phyloP scores from a whole-genome alignment of 352 stramenopile species.

The Thraustotheca clavata region DNA sequence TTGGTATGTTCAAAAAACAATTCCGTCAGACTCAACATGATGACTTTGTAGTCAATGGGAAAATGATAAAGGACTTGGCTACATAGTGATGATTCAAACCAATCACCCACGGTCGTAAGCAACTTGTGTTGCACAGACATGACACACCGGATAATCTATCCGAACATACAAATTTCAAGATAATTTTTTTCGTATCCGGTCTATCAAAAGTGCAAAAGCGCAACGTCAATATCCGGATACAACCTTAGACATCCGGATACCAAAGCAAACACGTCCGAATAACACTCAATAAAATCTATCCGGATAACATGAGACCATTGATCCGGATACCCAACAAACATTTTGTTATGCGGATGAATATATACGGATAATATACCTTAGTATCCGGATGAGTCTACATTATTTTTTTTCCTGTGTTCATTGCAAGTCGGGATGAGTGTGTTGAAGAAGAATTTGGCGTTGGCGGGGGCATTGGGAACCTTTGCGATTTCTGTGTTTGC shows the following conservation, averaged over 20 bases:
- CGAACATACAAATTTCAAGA: no score
- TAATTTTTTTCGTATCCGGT: no score
- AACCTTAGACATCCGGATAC: no score
- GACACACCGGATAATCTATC: no score
- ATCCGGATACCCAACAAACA: no score
- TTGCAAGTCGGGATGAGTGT: slow-evolving; percentile 2
- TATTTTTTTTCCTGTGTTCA: background rate
- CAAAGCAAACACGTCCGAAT: no score
- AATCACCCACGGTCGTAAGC: background rate
- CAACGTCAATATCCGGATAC: no score
- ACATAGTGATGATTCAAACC: background rate
- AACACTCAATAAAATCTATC: no score
- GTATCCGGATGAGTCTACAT: background rate
- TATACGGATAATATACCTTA: slow-evolving; percentile 5
- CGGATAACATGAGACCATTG: no score
- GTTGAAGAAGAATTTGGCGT: slow-evolving; percentile 56
- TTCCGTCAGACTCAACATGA: slow-evolving; percentile 16
- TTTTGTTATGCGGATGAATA: no score
- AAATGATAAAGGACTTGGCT: background rate
- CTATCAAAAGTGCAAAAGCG: no score
- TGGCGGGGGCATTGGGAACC: slow-evolving; percentile 48
- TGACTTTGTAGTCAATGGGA: background rate
- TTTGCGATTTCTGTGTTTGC: slow-evolving; percentile 59
- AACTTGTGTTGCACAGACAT: slow-evolving; percentile 3
- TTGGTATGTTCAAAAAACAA: slow-evolving; percentile 14